Conservation (phyloP, 202 grass and related monocot species). For the Digitaria exilis region DNA sequence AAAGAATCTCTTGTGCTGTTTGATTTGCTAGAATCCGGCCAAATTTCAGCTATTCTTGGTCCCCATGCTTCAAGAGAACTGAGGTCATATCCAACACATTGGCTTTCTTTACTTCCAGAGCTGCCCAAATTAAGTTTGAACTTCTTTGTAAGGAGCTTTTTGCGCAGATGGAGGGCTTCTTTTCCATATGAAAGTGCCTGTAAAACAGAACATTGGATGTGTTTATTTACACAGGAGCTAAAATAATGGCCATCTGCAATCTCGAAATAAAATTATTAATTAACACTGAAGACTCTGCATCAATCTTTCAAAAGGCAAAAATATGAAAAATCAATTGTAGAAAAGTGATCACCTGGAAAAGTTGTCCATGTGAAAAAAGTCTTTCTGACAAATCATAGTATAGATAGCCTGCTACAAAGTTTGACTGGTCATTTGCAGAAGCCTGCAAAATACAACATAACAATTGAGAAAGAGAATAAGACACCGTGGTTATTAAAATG, state of each 20-base stretch:
- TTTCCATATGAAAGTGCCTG: slow-evolving; percentile 77
- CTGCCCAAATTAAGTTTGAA: slow-evolving; percentile 53
- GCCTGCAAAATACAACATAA: slow-evolving; percentile 57
- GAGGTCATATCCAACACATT: too few species aligned
- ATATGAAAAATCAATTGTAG: neutral
- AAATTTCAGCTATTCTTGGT: slow-evolving; percentile 63
- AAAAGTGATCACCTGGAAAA: slow-evolving; percentile 57
- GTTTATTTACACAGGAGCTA: slow-evolving; percentile 14
- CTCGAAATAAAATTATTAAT: slow-evolving; percentile 16
- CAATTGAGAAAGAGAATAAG: slow-evolving; percentile 23
- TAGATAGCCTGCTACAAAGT: slow-evolving; percentile 68
- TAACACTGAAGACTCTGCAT: neutral
- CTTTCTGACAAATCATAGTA: slow-evolving; percentile 90
- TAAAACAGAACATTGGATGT: slow-evolving; percentile 33
- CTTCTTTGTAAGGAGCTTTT: slow-evolving; percentile 72
- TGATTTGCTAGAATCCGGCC: slow-evolving; percentile 57
- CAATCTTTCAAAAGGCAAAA: slow-evolving; percentile 3
- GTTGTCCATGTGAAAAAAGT: slow-evolving; percentile 58
- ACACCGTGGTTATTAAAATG: neutral
- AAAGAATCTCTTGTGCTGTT: slow-evolving; percentile 46
- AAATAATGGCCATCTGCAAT: slow-evolving; percentile 12
- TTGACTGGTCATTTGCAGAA: slow-evolving; percentile 48
- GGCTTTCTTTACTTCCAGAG: slow-evolving; percentile 11
- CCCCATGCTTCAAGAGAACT: slow-evolving; percentile 58
- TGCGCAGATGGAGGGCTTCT: slow-evolving; percentile 72